Percentiles rank a stretch among this genome's conserved stretches.
phyloP scores from a whole-genome alignment of 2,329 filamentous ascomycete genomes.

The Aureobasidium leucospermi region DNA sequence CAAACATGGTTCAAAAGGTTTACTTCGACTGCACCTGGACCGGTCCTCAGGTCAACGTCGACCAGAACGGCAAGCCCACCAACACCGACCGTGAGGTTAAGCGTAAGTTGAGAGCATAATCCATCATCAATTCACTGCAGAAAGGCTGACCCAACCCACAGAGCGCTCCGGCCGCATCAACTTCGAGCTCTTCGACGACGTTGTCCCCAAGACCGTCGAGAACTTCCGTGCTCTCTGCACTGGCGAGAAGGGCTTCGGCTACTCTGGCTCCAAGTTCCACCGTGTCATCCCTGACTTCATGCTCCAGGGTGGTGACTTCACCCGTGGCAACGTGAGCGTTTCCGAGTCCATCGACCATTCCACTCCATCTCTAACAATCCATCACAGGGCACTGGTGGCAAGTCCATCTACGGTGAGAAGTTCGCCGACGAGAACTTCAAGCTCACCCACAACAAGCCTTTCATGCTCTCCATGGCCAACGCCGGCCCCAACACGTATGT shows the following conservation, averaged over 20 bases:
- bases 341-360: not conserved
- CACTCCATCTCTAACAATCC: not conserved
- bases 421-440: constrained; percentile 97
- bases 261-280: constrained; percentile 81
- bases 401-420: constrained; percentile 95
- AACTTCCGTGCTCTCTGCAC: constrained; percentile 96
- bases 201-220: constrained; percentile 88
- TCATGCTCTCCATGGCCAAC: constrained; percentile 96
- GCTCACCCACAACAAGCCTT: constrained; percentile 83
- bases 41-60: constrained; percentile 61
- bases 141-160: constrained; percentile 31
- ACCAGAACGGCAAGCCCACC: constrained; percentile 45
- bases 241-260: constrained; percentile 84
- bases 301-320: constrained; percentile 98
- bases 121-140: constrained; percentile 11
- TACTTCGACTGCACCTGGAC: constrained; percentile 57
- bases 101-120: constrained; percentile 43
- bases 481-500: constrained; percentile 86
- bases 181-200: constrained; percentile 80
- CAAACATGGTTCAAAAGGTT: constrained; percentile 69
- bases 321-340: constrained; percentile 73
- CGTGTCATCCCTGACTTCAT: constrained; percentile 98
- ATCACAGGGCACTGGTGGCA: constrained; percentile 72
- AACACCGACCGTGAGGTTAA: constrained; percentile 39
- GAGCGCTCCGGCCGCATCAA: constrained; percentile 72